A percentile compares a stretch with the other conserved stretches of the same genome.
These are phyloP conservation scores for Encephalitozoon romaleae DNA, from an alignment of 371 early-diverging fungal species.

Conservation along the genomic window DNA sequence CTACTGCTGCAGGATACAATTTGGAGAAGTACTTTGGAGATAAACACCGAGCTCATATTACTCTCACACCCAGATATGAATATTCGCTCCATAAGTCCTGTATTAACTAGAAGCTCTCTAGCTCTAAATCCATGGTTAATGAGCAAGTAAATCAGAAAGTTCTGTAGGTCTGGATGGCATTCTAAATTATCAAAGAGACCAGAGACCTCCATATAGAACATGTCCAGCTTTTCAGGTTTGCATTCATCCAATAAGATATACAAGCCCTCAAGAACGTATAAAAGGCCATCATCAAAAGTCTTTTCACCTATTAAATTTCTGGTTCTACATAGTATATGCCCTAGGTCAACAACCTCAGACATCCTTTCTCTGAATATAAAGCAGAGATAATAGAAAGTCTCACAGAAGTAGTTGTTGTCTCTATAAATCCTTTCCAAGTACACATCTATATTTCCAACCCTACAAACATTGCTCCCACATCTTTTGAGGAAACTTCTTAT, in stretches of 20 bases:
- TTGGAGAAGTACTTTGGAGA: not conserved
- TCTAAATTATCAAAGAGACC: not conserved
- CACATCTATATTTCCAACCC: not conserved
- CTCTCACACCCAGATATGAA: not conserved
- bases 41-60: not conserved
- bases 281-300: not conserved
- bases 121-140: not conserved
- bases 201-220: not conserved
- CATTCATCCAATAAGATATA: not conserved
- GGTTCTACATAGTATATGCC: not conserved
- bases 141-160: not conserved
- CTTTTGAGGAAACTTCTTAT: not conserved
- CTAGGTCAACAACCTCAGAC: not conserved
- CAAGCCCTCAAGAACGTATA: not conserved
- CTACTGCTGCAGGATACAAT: not conserved
- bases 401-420: not conserved
- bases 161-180: not conserved
- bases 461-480: not conserved
- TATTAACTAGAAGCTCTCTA: not conserved
- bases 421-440: not conserved
- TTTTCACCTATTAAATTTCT: not conserved
- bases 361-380: not conserved
- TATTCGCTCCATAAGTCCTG: not conserved
- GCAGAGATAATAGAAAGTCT: not conserved
- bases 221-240: not conserved